A percentile compares a stretch with the other conserved stretches of the same genome.
phyloP scores from a whole-genome alignment of 2,329 filamentous ascomycete species.

The Cladobotryum mycophilum region DNA sequence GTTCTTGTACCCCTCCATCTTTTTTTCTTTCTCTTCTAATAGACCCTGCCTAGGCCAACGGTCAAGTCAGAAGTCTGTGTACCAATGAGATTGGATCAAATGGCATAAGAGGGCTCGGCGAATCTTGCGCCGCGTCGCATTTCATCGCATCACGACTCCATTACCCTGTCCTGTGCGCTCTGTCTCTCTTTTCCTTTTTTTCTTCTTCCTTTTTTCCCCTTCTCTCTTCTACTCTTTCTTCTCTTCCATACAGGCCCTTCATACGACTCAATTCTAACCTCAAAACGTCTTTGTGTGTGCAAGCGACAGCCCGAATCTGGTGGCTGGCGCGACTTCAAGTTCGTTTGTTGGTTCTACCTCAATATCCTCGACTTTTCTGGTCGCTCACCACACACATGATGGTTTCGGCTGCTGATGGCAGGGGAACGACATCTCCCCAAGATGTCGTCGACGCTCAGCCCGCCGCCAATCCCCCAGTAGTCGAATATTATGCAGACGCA shows the following conservation, averaged over 20 bases:
- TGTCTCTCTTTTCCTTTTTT: neutral
- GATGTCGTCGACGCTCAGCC: neutral
- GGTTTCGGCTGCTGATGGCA: neutral
- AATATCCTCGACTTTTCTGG: neutral
- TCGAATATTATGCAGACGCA: conserved; percentile 3
- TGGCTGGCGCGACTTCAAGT: no score
- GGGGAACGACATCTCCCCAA: neutral
- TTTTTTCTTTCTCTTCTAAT: no score
- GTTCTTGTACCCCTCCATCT: no score
- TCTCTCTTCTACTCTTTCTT: neutral
- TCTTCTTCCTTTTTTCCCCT: neutral
- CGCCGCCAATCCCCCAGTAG: neutral
- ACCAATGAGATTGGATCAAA: neutral
- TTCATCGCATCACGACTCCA: neutral
- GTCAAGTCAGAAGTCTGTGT: no score
- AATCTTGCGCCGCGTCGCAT: neutral
- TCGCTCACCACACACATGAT: neutral
- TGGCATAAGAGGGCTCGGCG: neutral
- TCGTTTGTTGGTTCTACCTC: neutral
- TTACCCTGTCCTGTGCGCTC: neutral
- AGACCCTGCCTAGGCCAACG: no score
- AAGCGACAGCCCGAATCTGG: no score
- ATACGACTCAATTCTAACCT: neutral
- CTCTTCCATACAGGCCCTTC: neutral
- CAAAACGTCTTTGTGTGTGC: no score